phyloP scores from a whole-genome alignment of 352 stramenopile genomes.

The Lagenidium sp. region DNA sequence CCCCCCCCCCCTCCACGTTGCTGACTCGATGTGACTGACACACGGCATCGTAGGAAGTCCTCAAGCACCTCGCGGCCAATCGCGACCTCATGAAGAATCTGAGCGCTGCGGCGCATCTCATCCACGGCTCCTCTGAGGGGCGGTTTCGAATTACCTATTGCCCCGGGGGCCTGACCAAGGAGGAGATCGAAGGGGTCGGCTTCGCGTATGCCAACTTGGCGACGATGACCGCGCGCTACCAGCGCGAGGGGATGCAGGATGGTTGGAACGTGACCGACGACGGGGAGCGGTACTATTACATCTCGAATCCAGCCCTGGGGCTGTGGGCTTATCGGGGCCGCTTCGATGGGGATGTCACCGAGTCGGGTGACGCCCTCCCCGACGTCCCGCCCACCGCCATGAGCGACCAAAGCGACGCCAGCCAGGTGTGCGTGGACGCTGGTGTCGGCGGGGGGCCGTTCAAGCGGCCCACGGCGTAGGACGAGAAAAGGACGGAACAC shows the following conservation, averaged over 20 bases:
- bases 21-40: too few relatives aligned
- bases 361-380: too few relatives aligned
- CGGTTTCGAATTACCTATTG: conserved; percentile 96
- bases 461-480: conserved; percentile 5
- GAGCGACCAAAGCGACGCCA: conserved; percentile 29
- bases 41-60: conserved; percentile 57
- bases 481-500: not conserved
- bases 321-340: conserved; percentile 91
- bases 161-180: conserved; percentile 84
- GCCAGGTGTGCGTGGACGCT: conserved; percentile 46
- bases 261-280: conserved; percentile 87
- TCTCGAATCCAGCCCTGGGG: conserved; percentile 94
- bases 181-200: conserved; percentile 91
- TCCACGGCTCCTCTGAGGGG: conserved; percentile 96
- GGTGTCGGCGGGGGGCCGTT: conserved; percentile 78
- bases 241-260: conserved; percentile 78
- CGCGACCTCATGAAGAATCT: conserved; percentile 94
- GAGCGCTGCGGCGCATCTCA: conserved; percentile 93
- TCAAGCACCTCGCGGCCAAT: conserved; percentile 87
- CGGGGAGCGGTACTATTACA: conserved; percentile 93
- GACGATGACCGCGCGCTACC: conserved; percentile 80
- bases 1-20: too few relatives aligned
- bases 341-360: conserved; percentile 68
- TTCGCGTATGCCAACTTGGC: conserved; percentile 88
- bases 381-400: conserved; percentile 10